A percentile compares a stretch with the other conserved stretches of the same genome.
These are phyloP conservation scores for Mycena amicta DNA, from an alignment of 768 basidiomycete genomes.

Conservation along the genomic window DNA sequence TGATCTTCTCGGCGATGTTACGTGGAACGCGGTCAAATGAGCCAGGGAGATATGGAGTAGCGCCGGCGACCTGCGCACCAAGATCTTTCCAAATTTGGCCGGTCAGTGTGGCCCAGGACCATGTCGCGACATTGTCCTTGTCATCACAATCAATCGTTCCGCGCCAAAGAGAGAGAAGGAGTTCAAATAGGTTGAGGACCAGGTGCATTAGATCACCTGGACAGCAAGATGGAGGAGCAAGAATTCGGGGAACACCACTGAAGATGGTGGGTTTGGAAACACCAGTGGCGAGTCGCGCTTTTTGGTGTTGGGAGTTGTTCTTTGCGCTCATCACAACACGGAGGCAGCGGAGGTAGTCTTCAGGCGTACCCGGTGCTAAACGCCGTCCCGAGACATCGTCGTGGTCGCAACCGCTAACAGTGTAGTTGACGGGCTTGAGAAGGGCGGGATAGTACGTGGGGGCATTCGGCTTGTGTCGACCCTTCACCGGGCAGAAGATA, in stretches of 20 bases:
- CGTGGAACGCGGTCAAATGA: slow-evolving; percentile 30
- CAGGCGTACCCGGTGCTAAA: too few species aligned
- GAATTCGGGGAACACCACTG: not conserved
- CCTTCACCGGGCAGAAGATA: slow-evolving; percentile 31
- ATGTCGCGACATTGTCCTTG: not conserved
- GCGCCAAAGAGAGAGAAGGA: not conserved
- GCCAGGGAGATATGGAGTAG: slow-evolving; percentile 23
- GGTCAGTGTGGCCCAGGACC: not conserved
- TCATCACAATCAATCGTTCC: not conserved
- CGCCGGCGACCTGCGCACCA: not conserved
- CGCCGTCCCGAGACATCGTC: too few species aligned
- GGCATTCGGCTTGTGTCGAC: slow-evolving; percentile 31
- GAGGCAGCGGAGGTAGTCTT: too few species aligned
- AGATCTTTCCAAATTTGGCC: not conserved
- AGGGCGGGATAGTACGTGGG: slow-evolving; percentile 39
- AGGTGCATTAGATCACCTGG: not conserved
- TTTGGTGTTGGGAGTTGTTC: too few species aligned
- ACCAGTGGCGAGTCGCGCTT: too few species aligned
- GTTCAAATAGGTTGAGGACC: not conserved
- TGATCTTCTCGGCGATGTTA: slow-evolving; percentile 31
- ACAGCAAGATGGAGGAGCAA: not conserved
- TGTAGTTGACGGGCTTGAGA: slow-evolving; percentile 26
- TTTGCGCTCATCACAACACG: too few species aligned
- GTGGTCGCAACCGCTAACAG: not conserved
- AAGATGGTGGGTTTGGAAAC: not conserved